Conservation (phyloP, 441 rosid genomes). For the Gossypium schwendimanii region DNA sequence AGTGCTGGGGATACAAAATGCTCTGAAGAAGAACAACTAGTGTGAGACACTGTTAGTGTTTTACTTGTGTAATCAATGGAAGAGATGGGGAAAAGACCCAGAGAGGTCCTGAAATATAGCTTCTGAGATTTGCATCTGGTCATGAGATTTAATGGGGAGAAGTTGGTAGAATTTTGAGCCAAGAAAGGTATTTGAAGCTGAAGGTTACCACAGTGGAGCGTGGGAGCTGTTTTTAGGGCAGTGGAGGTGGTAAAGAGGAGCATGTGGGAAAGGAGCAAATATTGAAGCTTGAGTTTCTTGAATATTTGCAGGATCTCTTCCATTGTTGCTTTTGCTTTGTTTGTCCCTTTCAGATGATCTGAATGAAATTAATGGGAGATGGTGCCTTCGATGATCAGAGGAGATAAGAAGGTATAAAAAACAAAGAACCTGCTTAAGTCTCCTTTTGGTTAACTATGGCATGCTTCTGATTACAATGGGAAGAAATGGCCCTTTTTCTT, state of each 20-base stretch:
- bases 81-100: slow-evolving; percentile 37
- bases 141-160: slow-evolving; percentile 21
- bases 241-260: slow-evolving; percentile 7
- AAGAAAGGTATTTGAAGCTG: slow-evolving; percentile 21
- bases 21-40: slow-evolving; percentile 26
- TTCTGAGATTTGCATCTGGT: slow-evolving; percentile 40
- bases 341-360: neutral
- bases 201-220: slow-evolving; percentile 24
- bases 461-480: no score
- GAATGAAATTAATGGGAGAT: neutral
- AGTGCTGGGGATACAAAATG: slow-evolving; percentile 28
- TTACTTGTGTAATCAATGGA: slow-evolving; percentile 35
- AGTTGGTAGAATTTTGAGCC: slow-evolving; percentile 8
- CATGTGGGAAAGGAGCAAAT: neutral
- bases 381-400: neutral
- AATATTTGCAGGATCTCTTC: slow-evolving; percentile 20
- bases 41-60: slow-evolving; percentile 31
- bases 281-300: slow-evolving; percentile 15
- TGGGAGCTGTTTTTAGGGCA: neutral
- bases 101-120: slow-evolving; percentile 43
- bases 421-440: neutral
- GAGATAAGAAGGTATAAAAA: neutral
- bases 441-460: neutral
- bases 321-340: neutral
- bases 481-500: no score